Percentiles rank a stretch among this genome's conserved stretches.
Evolutionary conservation across 345 rosid genomes (phyloP).

Genomic region (sweet orange (Citrus sinensis)): DVS_A1.0 CM039169.1:30438001-30438500

Average conservation of each 20-base stretch:
- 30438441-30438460: too few relatives aligned
- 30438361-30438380: background rate
- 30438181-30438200: background rate
- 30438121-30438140: background rate
- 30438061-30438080: background rate
- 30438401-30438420: too few relatives aligned
- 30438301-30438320: conserved; percentile 40
- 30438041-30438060: conserved; percentile 6
- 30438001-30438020: background rate
- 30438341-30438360: background rate
- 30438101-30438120: conserved; percentile 13
- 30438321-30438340: background rate
- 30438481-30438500: background rate
- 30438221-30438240: conserved; percentile 33
- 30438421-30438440: too few relatives aligned
- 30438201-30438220: background rate
- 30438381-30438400: too few relatives aligned
- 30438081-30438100: conserved; percentile 1
- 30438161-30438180: too few relatives aligned
- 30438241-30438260: conserved; percentile 83
- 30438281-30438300: conserved; percentile 63
- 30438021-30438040: conserved; percentile 5
- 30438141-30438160: background rate
- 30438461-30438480: background rate
- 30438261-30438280: conserved; percentile 61